Base-by-base conservation (phyloP, 768 basidiomycete genomes). In the Candolleomyces aberdarensis region DNA sequence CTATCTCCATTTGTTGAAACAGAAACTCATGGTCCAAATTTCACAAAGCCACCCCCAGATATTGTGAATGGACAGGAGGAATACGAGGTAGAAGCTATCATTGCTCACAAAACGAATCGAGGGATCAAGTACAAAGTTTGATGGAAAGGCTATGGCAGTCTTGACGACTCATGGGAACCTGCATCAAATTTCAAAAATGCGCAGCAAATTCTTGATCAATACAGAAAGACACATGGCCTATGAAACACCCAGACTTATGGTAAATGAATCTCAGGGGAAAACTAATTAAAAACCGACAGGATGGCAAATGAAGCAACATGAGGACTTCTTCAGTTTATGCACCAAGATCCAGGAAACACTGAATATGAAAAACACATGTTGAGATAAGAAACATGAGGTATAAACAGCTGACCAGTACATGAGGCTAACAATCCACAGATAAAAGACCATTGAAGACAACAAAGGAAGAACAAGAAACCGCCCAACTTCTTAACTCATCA, bases 1-100 rank as follows among this genome's bases (percentile, higher is more conserved):
- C 58, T 62, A 2, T 39, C 47, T 10, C 61, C 57, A 41, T 62
- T 50, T 51, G 31, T 40, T 36, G 61, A 62, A 54, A 62, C 48
- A 5, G 62, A 63, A 20, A 43, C 39, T 2, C 54, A 63, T 60
- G 62, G 62, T n/a, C 59, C 51, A n/a, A 47, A 19, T n/a, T 63
- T 26, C 41, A 13, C 49, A 43, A 22, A 36, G 8, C 62, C 62
- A 19, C 52, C 57, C 55, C 58, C 62, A 31, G 59, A 63, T 29
- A 54, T 63, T 14, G 47, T 63, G 10, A 39, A 60, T 40, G 59
- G 36, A 39, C 44, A 59, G 32, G 58, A 63, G 48, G 62, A 63
- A 56, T 60, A 46, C 43, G 53, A 60, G 48, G 43, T 57, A 7
- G 59, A 61, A 46, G 44, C 15, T 8, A 55, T 56, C 19, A 3